phyloP scores from a whole-genome alignment of 2,329 filamentous ascomycete genomes.

The Anthostomella pinea region DNA sequence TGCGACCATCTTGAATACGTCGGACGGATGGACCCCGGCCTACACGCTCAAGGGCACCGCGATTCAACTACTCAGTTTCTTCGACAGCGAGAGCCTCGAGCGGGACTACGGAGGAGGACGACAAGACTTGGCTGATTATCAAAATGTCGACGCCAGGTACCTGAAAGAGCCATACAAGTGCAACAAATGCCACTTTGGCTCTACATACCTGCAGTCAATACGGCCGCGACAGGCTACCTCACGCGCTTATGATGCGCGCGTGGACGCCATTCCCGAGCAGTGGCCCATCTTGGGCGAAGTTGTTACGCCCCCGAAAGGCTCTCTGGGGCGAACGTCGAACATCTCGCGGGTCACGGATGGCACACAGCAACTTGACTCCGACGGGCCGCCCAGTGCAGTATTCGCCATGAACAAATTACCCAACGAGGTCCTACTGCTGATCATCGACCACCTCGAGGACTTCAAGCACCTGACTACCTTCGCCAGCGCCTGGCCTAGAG shows the following conservation, averaged over 20 bases:
- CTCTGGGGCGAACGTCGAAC: too few relatives aligned
- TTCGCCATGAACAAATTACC: slow-evolving; percentile 33
- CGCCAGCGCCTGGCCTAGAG: slow-evolving; percentile 34
- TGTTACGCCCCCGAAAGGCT: background rate
- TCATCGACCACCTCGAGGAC: slow-evolving; percentile 33
- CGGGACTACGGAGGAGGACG: slow-evolving; percentile 29
- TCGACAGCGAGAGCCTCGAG: slow-evolving; percentile 44
- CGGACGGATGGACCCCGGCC: slow-evolving; percentile 45
- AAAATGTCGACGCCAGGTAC: slow-evolving; percentile 1
- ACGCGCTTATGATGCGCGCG: slow-evolving; percentile 9
- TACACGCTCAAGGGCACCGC: slow-evolving; percentile 49
- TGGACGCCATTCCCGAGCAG: slow-evolving; percentile 5
- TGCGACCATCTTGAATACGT: slow-evolving; percentile 42
- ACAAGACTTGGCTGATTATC: slow-evolving; percentile 28
- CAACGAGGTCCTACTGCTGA: slow-evolving; percentile 39
- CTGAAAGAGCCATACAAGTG: slow-evolving; percentile 21
- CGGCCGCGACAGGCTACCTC: background rate
- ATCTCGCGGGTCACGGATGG: slow-evolving; percentile 5
- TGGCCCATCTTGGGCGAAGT: slow-evolving; percentile 8
- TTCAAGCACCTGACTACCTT: slow-evolving; percentile 37
- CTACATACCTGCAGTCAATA: background rate
- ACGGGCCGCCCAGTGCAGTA: too few relatives aligned
- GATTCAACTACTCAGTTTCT: slow-evolving; percentile 52
- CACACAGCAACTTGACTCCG: too few relatives aligned
- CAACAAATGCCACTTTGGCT: slow-evolving; percentile 24